A percentile compares a stretch with the other conserved stretches of the same genome.
Conservation (phyloP, 139 green algal species). For the Chlorella sp. region DNA sequence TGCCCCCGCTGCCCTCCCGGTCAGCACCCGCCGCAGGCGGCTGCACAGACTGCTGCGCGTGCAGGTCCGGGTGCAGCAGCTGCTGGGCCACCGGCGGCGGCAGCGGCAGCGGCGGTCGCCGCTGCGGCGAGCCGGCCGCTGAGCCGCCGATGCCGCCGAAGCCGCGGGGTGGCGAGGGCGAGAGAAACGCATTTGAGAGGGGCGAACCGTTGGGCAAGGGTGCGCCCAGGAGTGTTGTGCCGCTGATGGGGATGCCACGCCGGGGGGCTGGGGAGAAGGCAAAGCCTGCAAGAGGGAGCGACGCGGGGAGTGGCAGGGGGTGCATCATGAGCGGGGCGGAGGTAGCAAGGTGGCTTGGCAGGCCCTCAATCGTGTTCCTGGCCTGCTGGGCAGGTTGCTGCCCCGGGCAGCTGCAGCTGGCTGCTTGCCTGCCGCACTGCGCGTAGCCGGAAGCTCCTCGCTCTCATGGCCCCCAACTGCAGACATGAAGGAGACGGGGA, state of each 20-base stretch:
- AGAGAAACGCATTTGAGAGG: background rate
- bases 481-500: too few species aligned
- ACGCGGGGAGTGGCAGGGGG: background rate
- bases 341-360: background rate
- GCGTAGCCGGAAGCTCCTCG: constrained; percentile 13
- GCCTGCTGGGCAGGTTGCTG: background rate
- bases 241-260: constrained; percentile 4
- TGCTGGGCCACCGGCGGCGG: background rate
- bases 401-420: background rate
- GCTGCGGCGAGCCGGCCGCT: background rate
- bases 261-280: constrained; percentile 5
- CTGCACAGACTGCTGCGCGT: background rate
- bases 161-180: background rate
- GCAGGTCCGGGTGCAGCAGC: background rate
- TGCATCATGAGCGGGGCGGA: background rate
- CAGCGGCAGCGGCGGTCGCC: background rate
- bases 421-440: constrained; percentile 8
- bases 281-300: constrained; percentile 11
- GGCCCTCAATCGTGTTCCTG: background rate
- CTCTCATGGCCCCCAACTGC: too few species aligned
- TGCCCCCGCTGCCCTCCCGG: background rate
- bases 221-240: background rate
- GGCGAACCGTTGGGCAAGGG: background rate
- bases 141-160: background rate
- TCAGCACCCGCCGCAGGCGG: too few species aligned